Percentiles rank a stretch among this genome's conserved stretches.
Conservation (phyloP, 345 rosid species). For the Pelargonium nanum region DNA sequence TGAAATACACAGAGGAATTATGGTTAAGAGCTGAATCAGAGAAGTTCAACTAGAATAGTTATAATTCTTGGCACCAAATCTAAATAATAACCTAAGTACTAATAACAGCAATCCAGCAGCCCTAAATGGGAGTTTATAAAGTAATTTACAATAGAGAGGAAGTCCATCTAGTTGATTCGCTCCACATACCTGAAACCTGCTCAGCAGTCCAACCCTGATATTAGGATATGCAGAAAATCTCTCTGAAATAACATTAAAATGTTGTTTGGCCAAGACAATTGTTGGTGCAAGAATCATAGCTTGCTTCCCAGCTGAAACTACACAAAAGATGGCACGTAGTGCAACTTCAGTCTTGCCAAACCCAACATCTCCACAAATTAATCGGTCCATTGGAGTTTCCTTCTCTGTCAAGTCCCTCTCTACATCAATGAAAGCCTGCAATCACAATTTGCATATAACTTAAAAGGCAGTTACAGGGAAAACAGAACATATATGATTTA, state of each 20-base stretch:
- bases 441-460: constrained; percentile 8
- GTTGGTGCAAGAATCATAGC: constrained; percentile 97
- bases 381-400: constrained; percentile 92
- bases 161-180: constrained; percentile 6
- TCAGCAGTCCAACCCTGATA: constrained; percentile 70
- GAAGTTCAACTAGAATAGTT: not conserved
- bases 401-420: constrained; percentile 84
- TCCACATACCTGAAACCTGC: constrained; percentile 79
- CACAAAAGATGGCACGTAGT: constrained; percentile 80
- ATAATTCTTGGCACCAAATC: not conserved
- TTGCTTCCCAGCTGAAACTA: constrained; percentile 83
- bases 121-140: not conserved
- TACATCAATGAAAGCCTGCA: constrained; percentile 89
- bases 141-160: constrained; percentile 8
- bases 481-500: not conserved
- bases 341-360: constrained; percentile 99
- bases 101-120: constrained; percentile 1
- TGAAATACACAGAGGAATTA: too few species aligned
- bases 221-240: constrained; percentile 54
- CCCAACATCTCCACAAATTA: constrained; percentile 96
- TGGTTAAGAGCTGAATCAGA: not conserved
- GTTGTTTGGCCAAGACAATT: constrained; percentile 88
- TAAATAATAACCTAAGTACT: not conserved
- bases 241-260: constrained; percentile 75
- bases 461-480: constrained; percentile 14